Evolutionary conservation across 1,139 yeast genomes (phyloP).

Genomic region (Saccharomyces pastorianus): DNA sequence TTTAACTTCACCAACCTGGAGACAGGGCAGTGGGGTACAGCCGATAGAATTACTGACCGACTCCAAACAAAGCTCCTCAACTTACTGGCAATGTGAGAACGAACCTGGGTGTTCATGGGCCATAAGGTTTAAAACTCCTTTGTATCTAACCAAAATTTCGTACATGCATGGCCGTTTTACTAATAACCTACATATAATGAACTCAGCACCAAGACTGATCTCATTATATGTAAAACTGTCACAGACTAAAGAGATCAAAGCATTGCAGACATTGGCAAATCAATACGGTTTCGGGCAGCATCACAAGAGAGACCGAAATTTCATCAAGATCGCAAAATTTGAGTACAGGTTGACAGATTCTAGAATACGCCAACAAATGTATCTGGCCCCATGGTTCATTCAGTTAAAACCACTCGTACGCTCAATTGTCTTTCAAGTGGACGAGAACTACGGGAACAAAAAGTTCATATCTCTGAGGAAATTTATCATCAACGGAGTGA

Average conservation of each 20-base stretch:
- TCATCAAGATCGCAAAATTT: conserved; percentile 23
- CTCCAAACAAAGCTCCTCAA: conserved; percentile 18
- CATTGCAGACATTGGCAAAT: conserved; percentile 10
- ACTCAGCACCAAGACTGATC: conserved; percentile 33
- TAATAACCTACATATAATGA: conserved; percentile 31
- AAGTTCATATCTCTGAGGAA: conserved; percentile 32
- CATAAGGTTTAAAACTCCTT: conserved; percentile 32
- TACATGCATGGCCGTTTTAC: conserved; percentile 32
- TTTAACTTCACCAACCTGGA: conserved; percentile 24
- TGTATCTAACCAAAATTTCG: conserved; percentile 29
- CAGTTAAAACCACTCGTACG: conserved; percentile 26
- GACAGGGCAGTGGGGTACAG: conserved; percentile 20
- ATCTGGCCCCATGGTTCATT: conserved; percentile 29
- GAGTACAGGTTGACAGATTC: conserved; percentile 25
- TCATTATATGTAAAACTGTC: conserved; percentile 29
- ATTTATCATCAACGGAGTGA: conserved; percentile 33
- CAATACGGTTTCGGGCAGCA: conserved; percentile 15
- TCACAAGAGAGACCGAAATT: conserved; percentile 15
- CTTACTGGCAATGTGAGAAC: conserved; percentile 32
- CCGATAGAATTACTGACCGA: conserved; percentile 26
- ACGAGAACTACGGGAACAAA: conserved; percentile 32
- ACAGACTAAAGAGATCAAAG: conserved; percentile 6
- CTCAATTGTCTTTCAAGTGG: conserved; percentile 26
- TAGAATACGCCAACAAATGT: conserved; percentile 25
- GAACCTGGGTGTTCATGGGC: conserved; percentile 27